Evolutionary conservation across 108 stramenopile genomes (phyloP).

Genomic region (Aurantiochytrium sp.): DNA sequence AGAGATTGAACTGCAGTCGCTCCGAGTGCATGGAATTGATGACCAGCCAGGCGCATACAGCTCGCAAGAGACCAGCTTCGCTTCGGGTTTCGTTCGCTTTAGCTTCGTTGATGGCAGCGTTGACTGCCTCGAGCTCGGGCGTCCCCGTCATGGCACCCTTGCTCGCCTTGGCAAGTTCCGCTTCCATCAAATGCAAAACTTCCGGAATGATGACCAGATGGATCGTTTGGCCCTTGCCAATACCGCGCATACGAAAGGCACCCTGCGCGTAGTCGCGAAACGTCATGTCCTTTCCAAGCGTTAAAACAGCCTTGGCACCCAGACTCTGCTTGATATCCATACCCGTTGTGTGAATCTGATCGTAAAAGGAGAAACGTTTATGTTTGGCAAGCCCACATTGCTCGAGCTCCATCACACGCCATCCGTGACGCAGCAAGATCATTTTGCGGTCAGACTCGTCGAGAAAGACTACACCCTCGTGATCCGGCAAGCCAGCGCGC

Average conservation of each 20-base stretch:
- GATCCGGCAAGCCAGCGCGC: conserved; percentile 17
- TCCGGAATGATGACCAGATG: conserved; percentile 9
- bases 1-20: conserved; percentile 89
- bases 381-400: conserved; percentile 27
- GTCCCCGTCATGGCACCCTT: not conserved
- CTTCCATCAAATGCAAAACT: not conserved
- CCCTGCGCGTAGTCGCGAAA: conserved; percentile 33
- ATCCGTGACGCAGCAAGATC: not conserved
- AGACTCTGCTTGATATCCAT: conserved; percentile 30
- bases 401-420: conserved; percentile 28
- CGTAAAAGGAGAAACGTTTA: conserved; percentile 55
- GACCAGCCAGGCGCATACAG: conserved; percentile 92
- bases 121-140: not conserved
- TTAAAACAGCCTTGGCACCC: conserved; percentile 17
- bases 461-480: conserved; percentile 48
- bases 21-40: conserved; percentile 95
- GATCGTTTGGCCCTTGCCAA: conserved; percentile 24
- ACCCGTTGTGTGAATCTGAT: conserved; percentile 56
- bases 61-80: conserved; percentile 51
- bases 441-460: conserved; percentile 38
- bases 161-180: not conserved
- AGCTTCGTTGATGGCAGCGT: not conserved
- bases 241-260: conserved; percentile 25
- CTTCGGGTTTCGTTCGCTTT: not conserved
- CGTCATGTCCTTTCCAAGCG: conserved; percentile 31